Evolutionary conservation across 306 rosid species (phyloP).

Genomic region (Geum urbanum): DNA sequence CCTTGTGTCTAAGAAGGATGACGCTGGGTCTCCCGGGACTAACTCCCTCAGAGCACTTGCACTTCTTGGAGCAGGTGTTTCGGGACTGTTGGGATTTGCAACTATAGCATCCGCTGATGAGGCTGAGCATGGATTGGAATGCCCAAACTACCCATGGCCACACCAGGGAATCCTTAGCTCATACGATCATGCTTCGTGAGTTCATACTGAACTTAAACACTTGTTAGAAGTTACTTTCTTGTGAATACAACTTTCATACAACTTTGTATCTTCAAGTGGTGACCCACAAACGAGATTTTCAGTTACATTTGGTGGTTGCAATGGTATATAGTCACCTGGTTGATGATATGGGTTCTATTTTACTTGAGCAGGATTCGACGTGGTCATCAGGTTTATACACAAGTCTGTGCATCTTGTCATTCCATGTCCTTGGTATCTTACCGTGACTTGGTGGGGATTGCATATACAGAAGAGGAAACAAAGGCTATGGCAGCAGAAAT

Average conservation of each 20-base stretch:
- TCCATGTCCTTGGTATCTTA: conserved; percentile 91
- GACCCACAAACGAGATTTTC: not conserved
- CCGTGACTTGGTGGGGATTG: conserved; percentile 98
- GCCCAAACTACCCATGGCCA: conserved; percentile 97
- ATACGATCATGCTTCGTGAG: conserved; percentile 96
- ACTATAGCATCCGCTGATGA: conserved; percentile 87
- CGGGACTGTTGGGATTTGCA: conserved; percentile 76
- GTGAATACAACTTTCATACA: not conserved
- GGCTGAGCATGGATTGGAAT: conserved; percentile 91
- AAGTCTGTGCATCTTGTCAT: conserved; percentile 98
- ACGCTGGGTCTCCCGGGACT: conserved; percentile 47
- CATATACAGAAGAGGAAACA: conserved; percentile 94
- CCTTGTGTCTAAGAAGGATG: conserved; percentile 51
- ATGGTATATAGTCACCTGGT: not conserved
- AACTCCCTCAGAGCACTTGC: conserved; percentile 80
- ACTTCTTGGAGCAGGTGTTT: conserved; percentile 78
- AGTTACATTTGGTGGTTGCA: not conserved
- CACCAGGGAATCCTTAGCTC: conserved; percentile 96
- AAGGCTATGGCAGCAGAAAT: conserved; percentile 99
- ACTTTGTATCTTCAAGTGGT: not conserved
- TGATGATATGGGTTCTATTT: conserved; percentile 27
- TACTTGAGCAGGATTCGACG: conserved; percentile 83
- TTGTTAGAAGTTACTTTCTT: not conserved
- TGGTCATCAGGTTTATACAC: conserved; percentile 93
- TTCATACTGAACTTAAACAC: conserved; percentile 17